Evolutionary conservation across 768 basidiomycete species (phyloP), one percentile per base, ranked within the genome.

Genomic region (Serendipita indica): DNA sequence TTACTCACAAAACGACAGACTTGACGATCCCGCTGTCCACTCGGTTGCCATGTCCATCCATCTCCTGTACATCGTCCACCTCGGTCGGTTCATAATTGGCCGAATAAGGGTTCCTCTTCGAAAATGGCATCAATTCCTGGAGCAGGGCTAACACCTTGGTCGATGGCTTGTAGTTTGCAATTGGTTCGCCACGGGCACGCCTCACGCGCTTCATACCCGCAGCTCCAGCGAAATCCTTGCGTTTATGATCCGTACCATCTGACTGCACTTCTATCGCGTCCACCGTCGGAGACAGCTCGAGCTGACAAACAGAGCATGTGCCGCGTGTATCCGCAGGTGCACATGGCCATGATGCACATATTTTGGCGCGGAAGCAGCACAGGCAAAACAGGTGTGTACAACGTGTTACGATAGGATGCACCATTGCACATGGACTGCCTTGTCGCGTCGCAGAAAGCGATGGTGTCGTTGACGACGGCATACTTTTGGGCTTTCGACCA

Each of bases 321-420:
- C 80, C 10, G 3, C 69, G 72, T n/a, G 73, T 69, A 57, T 82
- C 81, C 20, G 77, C 69, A 18, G 76, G 63, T 39, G 83, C 77
- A 61, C 83, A 79, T 1, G 91, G 88, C 85, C 87, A 97, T 25
- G 79, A 81, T 22, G 89, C 78, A 62, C 77, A 88, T 39, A 91
- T 79, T n/a, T 78, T 79, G 62, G 75, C 72, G 37, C 84, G 81
- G 77, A 91, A 98, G 71, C 96, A 99, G 27, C 73, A 73, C 7
- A 83, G 65, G 71, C 96, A 99, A 70, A 88, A 97, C 30, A 98
- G 76, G 69, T 99, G 96, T 65, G 91, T 88, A 68, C 96, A 99
- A 62, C 86, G 81, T 12, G 96, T 96, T 67, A 99, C 71, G 57
- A 97, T 72, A 0, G 84, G 80, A 25, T 78, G 80, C 2, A 78